These are phyloP conservation scores for Candida nanaspora DNA, from an alignment of 805 yeast species.

Conservation along the genomic window DNA sequence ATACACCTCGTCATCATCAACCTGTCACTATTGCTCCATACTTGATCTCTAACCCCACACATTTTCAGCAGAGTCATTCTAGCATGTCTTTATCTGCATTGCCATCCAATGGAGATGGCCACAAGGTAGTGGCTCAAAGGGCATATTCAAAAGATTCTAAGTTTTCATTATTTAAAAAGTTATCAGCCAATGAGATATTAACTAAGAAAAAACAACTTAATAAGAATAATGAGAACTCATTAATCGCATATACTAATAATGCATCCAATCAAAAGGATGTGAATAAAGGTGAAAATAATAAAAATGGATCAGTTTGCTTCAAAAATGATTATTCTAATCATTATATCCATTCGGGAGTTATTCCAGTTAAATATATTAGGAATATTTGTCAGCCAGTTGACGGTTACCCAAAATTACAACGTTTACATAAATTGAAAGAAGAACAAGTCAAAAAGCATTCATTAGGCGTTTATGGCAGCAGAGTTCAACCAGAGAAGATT, in stretches of 20 bases:
- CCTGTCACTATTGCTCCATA: too few relatives aligned
- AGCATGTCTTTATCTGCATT: too few relatives aligned
- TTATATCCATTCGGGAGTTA: slow-evolving; percentile 52
- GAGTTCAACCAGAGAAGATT: slow-evolving; percentile 46
- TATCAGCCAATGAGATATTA: too few relatives aligned
- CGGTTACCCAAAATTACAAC: slow-evolving; percentile 82
- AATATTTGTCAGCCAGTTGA: slow-evolving; percentile 61
- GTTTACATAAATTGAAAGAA: slow-evolving; percentile 57
- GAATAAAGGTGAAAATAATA: slow-evolving; percentile 1
- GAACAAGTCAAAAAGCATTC: slow-evolving; percentile 48
- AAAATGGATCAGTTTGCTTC: slow-evolving; percentile 12
- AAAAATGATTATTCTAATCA: slow-evolving; percentile 72
- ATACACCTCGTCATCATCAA: too few relatives aligned
- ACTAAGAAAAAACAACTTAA: background rate
- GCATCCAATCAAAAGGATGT: background rate
- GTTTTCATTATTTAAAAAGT: background rate
- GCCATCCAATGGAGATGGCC: slow-evolving; percentile 16
- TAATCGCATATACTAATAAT: background rate
- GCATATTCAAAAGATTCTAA: slow-evolving; percentile 12
- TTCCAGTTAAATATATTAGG: slow-evolving; percentile 59
- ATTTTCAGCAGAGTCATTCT: background rate
- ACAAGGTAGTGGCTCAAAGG: slow-evolving; percentile 15
- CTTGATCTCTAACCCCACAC: background rate
- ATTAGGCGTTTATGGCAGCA: slow-evolving; percentile 58
- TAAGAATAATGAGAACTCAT: background rate